Evolutionary conservation across 345 rosid genomes (phyloP).

Genomic region (Eucalyptus pumila): DNA sequence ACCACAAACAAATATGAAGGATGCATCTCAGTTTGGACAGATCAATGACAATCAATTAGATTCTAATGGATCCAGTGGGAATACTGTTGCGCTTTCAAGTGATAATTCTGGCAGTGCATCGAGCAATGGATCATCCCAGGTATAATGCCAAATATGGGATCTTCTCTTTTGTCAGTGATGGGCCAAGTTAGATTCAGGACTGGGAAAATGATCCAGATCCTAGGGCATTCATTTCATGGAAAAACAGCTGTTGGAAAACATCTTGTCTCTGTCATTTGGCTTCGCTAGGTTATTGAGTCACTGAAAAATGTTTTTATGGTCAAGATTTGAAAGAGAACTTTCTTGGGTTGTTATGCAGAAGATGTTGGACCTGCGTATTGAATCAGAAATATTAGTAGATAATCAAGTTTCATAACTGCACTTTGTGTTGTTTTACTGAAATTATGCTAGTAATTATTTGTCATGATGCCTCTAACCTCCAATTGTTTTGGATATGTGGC

Average conservation of each 20-base stretch:
- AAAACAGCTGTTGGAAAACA: background rate
- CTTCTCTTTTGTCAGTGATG: background rate
- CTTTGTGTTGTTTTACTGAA: background rate
- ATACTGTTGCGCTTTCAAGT: constrained; percentile 20
- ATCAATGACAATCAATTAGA: constrained; percentile 42
- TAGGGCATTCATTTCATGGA: background rate
- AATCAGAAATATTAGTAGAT: background rate
- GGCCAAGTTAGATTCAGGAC: background rate
- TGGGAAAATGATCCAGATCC: background rate
- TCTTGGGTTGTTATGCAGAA: background rate
- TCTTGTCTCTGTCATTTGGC: background rate
- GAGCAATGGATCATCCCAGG: constrained; percentile 44
- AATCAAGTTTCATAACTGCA: background rate
- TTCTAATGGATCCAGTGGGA: constrained; percentile 26
- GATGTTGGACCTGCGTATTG: background rate
- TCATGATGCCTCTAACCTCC: background rate
- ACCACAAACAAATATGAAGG: constrained; percentile 35
- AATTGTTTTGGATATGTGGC: background rate
- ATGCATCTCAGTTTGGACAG: constrained; percentile 39
- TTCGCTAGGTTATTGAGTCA: background rate
- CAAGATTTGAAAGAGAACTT: background rate
- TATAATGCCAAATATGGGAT: background rate
- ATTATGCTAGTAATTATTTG: background rate
- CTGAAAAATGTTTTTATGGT: background rate
- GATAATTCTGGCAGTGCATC: constrained; percentile 34